Percentiles rank a stretch among this genome's conserved stretches.
Conservation (phyloP, 352 stramenopile species). For the Pythium guiyangense region DNA sequence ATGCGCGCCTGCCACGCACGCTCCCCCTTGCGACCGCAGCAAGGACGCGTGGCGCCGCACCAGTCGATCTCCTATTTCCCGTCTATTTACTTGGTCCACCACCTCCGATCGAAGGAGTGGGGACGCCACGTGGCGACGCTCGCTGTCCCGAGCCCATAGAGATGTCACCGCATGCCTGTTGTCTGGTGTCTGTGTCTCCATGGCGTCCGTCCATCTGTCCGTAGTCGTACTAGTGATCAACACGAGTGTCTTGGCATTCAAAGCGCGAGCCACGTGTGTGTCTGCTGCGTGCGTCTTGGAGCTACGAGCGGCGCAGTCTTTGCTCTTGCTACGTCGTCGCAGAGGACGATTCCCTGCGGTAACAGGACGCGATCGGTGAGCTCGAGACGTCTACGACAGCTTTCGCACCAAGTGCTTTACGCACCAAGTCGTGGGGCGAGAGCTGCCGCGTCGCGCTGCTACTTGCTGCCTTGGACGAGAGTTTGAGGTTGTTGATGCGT, state of each 20-base stretch:
- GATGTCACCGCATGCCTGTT: conserved; percentile 6
- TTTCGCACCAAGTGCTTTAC: not conserved
- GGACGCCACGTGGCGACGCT: conserved; percentile 2
- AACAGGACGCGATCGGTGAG: not conserved
- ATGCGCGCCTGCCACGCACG: not conserved
- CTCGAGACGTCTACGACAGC: not conserved
- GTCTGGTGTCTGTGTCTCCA: conserved; percentile 6
- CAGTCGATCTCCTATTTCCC: conserved; percentile 3
- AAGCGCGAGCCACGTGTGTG: not conserved
- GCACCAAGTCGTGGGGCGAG: conserved; percentile 10
- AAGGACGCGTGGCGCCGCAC: not conserved
- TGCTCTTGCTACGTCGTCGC: not conserved
- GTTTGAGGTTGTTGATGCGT: conserved; percentile 5
- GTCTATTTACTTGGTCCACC: conserved; percentile 15
- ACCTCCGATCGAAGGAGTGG: conserved; percentile 17
- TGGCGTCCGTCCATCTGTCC: conserved; percentile 5
- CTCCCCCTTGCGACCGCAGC: conserved; percentile 2
- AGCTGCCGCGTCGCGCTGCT: conserved; percentile 5
- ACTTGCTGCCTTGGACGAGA: not conserved
- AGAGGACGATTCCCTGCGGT: conserved; percentile 5
- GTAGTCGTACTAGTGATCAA: conserved; percentile 3
- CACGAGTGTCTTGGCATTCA: conserved; percentile 8
- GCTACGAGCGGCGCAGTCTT: not conserved
- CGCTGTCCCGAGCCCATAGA: conserved; percentile 10
- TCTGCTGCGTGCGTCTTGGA: not conserved